Evolutionary conservation across 1,284 basidiomycete genomes (phyloP), one percentile per base, ranked within the genome.

Genomic region (Vanrija sp.): DNA sequence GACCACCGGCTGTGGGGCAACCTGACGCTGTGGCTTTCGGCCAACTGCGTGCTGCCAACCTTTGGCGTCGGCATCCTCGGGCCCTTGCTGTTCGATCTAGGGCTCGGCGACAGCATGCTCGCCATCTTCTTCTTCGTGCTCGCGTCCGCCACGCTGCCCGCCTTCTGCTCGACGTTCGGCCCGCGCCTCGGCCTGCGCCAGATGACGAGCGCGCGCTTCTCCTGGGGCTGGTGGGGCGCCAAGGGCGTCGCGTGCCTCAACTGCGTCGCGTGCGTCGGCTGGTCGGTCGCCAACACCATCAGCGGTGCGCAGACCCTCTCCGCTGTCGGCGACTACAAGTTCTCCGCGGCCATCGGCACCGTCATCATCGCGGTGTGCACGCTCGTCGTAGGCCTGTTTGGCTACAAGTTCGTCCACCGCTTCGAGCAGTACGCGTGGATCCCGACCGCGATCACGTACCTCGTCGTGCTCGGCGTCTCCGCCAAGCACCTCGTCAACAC

Each of bases 371-470:
- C 77, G 9, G 38, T 76, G 49, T 60, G 74, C 51, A 77, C 78
- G 4, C 67, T 80, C 23, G 51, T 69, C 15, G 62, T 80, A 53
- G 77, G 76, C 43, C 71, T 80, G 34, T 73, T 74, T 52, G 80
- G 80, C 2, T 80, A 80, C 65, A 73, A 73, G 25, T 64, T 74
- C 25, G 72, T 81, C 5, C 79, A 80, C 67, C 39, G 46, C 10
- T 74, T 69, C 60, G 76, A 78, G 61, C 65, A 68, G 47, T 73
- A 61, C 57, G 58, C 77, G 43, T 80, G 78, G 71, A 62, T 78
- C 19, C 80, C 79, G 21, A 76, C 78, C n/a, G 61, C 74, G 34
- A 66, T 76, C 61, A 69, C 75, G 52, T 76, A 77, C 65, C 38
- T 75, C 51, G 73, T 71, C 52, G 51, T 73, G n/a, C 59, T 73